Conservation (phyloP, 164 flowering plant genomes). For the Stephania cephalantha region DNA sequence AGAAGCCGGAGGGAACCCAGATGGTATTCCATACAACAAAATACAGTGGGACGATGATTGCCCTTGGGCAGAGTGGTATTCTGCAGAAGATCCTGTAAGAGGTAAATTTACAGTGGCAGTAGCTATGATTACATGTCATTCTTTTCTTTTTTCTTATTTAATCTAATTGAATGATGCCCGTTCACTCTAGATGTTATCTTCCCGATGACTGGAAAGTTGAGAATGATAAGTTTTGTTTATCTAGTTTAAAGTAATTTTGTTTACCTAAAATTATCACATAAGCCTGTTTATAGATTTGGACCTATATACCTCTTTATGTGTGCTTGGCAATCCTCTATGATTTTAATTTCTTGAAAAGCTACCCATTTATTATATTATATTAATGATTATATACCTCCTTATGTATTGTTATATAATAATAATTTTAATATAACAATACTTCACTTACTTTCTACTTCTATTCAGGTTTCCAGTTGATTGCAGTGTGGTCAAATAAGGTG, state of each 20-base stretch:
- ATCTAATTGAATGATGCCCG: background rate
- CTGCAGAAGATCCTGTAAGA: conserved; percentile 89
- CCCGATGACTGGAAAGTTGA: background rate
- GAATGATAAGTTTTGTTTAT: background rate
- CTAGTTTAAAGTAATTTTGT: background rate
- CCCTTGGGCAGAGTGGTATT: conserved; percentile 98
- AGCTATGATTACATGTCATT: background rate
- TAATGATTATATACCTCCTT: background rate
- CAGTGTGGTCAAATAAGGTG: conserved; percentile 62
- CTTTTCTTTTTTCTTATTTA: background rate
- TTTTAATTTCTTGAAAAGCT: background rate
- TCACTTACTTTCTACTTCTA: background rate
- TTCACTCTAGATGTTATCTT: background rate
- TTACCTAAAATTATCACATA: too few relatives aligned
- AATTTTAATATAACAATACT: too few relatives aligned
- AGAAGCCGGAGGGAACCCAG: conserved; percentile 33
- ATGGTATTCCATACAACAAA: conserved; percentile 29
- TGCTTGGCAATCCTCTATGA: background rate
- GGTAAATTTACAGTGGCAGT: conserved; percentile 29
- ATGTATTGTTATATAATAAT: background rate
- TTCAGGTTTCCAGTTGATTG: conserved; percentile 72
- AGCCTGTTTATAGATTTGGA: too few relatives aligned
- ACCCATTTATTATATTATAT: background rate
- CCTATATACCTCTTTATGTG: too few relatives aligned
- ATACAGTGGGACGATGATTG: conserved; percentile 95